Base-by-base conservation (phyloP, 441 rosid species). In the Euphorbia celastroides region DNA sequence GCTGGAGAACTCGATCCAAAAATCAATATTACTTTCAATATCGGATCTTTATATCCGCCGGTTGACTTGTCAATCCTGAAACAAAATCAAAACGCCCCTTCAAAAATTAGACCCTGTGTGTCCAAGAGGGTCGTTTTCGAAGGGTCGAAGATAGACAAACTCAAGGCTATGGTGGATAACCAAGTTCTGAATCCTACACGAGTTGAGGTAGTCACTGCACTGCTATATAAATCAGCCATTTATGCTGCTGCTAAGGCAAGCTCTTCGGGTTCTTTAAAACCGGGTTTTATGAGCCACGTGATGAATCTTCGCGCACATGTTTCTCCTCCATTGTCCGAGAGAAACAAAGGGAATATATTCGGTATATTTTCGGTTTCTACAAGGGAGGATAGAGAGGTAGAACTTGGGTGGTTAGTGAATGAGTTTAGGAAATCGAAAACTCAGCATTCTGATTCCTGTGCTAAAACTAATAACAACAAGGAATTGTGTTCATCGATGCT, bases 151-250 rank as follows among this genome's bases (percentile, higher is more conserved):
- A 64, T 51, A 2, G 56, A 9, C 23, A 51, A 54, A 1, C 63
- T 83, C 28, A 62, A 55, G 69, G 61, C 36, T 1, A 36, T 34
- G 31, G 65, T 69, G 2, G 57, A 72, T 17, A 56, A 71, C 14
- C 13, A 38, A 44, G 70, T 69, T 17, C 65, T 67, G 13, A 14
- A 38, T 1, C 87, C 85, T 52, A 75, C 80, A 4, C 70, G 81
- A 2, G 78, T 77, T 1, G 87, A 84, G 69, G 79, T 69, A 4
- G 76, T 81, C 5, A 31, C 66, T 5, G 67, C 83, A 22, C 60
- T 82, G 7, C 27, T 85, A 0, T 79, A 77, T 78, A 76, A 69
- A 59, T 69, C 73, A 36, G 34, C 54, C 0, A 62, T n/a, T 20
- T 58, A 9, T 1, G 69, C 77, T n/a, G 58, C 77, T 9, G 56